Percentiles rank a stretch among this genome's conserved stretches.
Evolutionary conservation across 805 yeast species (phyloP).

Genomic region (Lipomyces yamanashiensis): DNA sequence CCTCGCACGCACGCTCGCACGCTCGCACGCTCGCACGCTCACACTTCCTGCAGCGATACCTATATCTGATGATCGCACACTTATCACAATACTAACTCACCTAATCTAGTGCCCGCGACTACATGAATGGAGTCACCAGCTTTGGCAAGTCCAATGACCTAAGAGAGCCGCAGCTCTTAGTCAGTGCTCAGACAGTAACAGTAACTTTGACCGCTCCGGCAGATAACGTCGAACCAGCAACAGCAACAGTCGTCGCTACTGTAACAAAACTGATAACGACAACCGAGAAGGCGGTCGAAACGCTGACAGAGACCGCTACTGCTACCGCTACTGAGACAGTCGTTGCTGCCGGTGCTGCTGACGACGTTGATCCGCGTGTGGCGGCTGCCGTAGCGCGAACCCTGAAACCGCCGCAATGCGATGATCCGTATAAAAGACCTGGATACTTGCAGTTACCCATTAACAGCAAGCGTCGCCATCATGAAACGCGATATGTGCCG

Average conservation of each 20-base stretch:
- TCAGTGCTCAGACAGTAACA: background rate
- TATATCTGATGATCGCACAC: too few relatives aligned
- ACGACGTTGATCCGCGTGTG: background rate
- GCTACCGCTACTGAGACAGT: background rate
- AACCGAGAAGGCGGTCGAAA: background rate
- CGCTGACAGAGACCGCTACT: background rate
- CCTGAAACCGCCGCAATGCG: slow-evolving; percentile 20
- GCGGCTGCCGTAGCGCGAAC: background rate
- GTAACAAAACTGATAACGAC: background rate
- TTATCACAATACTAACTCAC: too few relatives aligned
- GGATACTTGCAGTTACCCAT: slow-evolving; percentile 22
- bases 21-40: too few relatives aligned
- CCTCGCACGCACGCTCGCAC: too few relatives aligned
- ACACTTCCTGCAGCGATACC: too few relatives aligned
- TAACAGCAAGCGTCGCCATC: background rate
- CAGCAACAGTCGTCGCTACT: background rate
- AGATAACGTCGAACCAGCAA: background rate
- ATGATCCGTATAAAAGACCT: slow-evolving; percentile 30
- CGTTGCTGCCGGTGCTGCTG: background rate
- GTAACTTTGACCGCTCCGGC: background rate
- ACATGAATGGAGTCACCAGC: too few relatives aligned
- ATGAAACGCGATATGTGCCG: slow-evolving; percentile 13
- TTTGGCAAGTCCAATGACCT: too few relatives aligned
- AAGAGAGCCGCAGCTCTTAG: too few relatives aligned
- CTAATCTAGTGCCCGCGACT: too few relatives aligned